Base-by-base conservation (phyloP, 2,329 filamentous ascomycete species). In the Ploettnerulaceae sp. region DNA sequence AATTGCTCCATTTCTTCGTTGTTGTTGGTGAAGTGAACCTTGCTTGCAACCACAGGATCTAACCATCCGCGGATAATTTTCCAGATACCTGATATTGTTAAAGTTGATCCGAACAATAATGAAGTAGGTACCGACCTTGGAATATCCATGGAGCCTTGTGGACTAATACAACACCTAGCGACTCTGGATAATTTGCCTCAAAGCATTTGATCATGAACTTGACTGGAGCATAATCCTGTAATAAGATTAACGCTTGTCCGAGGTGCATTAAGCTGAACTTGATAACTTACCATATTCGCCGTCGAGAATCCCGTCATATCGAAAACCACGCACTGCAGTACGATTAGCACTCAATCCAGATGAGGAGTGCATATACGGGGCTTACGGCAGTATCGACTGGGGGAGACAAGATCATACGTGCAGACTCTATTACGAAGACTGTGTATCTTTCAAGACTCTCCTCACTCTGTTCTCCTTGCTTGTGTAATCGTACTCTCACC, bases 181-280 rank as follows among this genome's bases (percentile, higher is more conserved):
- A 91, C 67, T 98, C 93, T 0, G 93, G 93, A 60, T 97, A 98
- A 66, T 98, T 97, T 50, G 93, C 93, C 70, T 98, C 93, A 63
- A 98, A 98, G 67, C 90, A 95, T 68, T 95, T 95, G 67, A 98
- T 96, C 85, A 98, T 96, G 70, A 97, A 98, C 63, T 95, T 98
- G 47, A 98, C 88, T 1, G 93, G 91, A 0, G 86, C 80, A 66
- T 97, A 97, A 66, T 98, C 93, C 81, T 84, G 47, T 9, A 7
- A 14, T 11, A 11, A 31, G 25, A 48, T 65, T 26, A 62, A 59
- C 26, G 14, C 44, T 32, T 15, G 11, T 21, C 26, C 21, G 7
- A 25, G 5, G 18, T 14, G n/a, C 12, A 4, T 22, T 22, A 34
- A 21, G 9, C 26, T 21, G 12, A 35, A 26, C 20, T 26, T 20